Percentiles rank a stretch among this genome's conserved stretches.
Evolutionary conservation across 768 basidiomycete genomes (phyloP).

Genomic region (Trichaptum fuscoviolaceum): DNA sequence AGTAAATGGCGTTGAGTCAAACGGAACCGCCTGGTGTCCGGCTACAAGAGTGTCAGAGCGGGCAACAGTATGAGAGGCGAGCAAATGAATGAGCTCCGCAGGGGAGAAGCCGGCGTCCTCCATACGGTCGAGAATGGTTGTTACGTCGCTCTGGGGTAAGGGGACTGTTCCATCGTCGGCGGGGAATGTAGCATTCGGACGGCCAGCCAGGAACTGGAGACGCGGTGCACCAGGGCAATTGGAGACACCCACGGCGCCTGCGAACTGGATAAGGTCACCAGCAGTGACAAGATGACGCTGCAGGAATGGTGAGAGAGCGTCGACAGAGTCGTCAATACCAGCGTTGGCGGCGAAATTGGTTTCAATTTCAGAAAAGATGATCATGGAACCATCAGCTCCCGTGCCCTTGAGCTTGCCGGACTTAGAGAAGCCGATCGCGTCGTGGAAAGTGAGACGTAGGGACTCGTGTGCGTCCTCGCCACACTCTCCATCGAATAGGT

Average conservation of each 20-base stretch:
- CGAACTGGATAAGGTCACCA: constrained; percentile 39
- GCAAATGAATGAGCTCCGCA: constrained; percentile 15
- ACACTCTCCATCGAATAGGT: constrained; percentile 9
- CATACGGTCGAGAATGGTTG: constrained; percentile 16
- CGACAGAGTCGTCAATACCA: constrained; percentile 38
- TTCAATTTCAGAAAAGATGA: constrained; percentile 39
- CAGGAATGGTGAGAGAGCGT: constrained; percentile 29
- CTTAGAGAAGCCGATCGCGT: constrained; percentile 14
- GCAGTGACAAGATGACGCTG: constrained; percentile 30
- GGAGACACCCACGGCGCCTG: constrained; percentile 19
- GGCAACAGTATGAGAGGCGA: constrained; percentile 19
- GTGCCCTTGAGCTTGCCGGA: constrained; percentile 17
- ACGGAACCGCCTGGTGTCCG: constrained; percentile 8
- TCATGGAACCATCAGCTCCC: constrained; percentile 44
- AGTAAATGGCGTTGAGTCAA: constrained; percentile 12
- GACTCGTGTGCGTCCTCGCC: constrained; percentile 22
- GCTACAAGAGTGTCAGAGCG: constrained; percentile 15
- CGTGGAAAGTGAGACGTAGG: constrained; percentile 25
- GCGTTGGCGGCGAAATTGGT: constrained; percentile 36
- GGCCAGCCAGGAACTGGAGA: constrained; percentile 18
- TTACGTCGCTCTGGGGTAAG: constrained; percentile 19
- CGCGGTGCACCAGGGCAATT: constrained; percentile 20
- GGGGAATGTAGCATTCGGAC: constrained; percentile 15
- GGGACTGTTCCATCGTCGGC: constrained; percentile 19
- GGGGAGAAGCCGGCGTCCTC: constrained; percentile 17